phyloP scores from a whole-genome alignment of 2,329 filamentous ascomycete species.

The Fusarium ramigenum region DNA sequence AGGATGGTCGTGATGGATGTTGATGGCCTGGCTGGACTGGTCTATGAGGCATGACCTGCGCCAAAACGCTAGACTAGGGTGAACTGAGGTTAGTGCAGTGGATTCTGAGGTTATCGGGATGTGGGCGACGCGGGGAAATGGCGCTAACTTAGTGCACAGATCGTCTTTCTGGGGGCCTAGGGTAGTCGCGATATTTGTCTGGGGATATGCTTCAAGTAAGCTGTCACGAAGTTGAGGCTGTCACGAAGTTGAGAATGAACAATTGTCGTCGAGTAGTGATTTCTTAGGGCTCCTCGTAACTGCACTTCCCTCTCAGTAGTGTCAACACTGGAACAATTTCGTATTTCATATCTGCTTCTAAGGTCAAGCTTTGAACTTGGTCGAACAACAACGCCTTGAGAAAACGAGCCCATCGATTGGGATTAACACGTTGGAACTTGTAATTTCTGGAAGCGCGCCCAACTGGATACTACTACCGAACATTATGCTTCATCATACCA shows the following conservation, averaged over 20 bases:
- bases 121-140: not conserved
- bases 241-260: not conserved
- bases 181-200: not conserved
- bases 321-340: no score
- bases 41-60: not conserved
- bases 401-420: no score
- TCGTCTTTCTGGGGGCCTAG: not conserved
- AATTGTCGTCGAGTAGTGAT: rapidly evolving
- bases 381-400: no score
- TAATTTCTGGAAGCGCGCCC: not conserved
- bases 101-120: not conserved
- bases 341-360: no score
- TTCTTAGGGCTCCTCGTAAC: no score
- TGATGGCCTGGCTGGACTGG: not conserved
- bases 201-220: not conserved
- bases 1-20: not conserved
- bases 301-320: no score
- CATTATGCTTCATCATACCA: not conserved
- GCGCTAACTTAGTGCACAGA: not conserved
- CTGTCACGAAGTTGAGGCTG: not conserved
- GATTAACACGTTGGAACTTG: rapidly evolving
- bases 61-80: not conserved
- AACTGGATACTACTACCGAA: rapidly evolving
- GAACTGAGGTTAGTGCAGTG: rapidly evolving
- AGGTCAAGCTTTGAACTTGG: no score